A percentile compares a stretch with the other conserved stretches of the same genome.
phyloP scores from a whole-genome alignment of 208 protist genomes.

The Acanthamoeba triangularis region DNA sequence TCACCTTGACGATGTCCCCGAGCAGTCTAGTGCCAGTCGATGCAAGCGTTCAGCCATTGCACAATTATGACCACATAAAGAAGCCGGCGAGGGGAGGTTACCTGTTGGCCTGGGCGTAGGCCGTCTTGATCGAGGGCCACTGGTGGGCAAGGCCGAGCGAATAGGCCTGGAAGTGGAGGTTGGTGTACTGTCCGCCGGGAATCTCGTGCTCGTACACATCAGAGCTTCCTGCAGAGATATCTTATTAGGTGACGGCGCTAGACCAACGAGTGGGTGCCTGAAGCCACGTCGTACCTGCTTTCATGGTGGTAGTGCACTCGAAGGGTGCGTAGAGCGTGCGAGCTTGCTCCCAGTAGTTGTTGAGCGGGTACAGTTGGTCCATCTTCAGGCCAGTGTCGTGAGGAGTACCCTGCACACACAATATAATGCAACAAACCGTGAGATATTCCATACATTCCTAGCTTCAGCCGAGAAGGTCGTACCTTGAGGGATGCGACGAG shows the following conservation, averaged over 20 bases:
- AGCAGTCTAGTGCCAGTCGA: conserved; percentile 66
- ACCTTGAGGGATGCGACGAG: conserved; percentile 88
- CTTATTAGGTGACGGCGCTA: too few species aligned
- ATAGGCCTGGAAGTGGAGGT: conserved; percentile 93
- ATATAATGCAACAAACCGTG: background rate
- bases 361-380: conserved; percentile 74
- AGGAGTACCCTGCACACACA: conserved; percentile 12
- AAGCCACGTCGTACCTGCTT: conserved; percentile 79
- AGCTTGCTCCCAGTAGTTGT: conserved; percentile 84
- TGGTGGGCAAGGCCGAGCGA: conserved; percentile 81
- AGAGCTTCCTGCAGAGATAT: conserved; percentile 76
- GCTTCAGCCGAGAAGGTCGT: background rate
- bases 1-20: conserved; percentile 92
- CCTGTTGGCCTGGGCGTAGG: conserved; percentile 84
- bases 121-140: conserved; percentile 87
- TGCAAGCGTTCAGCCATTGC: background rate
- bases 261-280: too few species aligned
- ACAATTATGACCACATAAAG: background rate
- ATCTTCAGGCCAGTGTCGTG: conserved; percentile 84
- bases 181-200: conserved; percentile 92
- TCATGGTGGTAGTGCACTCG: conserved; percentile 87
- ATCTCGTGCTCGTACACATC: conserved; percentile 92
- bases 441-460: background rate
- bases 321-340: conserved; percentile 89
- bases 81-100: background rate